Evolutionary conservation across 371 early-diverging fungal genomes (phyloP).

Genomic region (Mucor indicus): DNA sequence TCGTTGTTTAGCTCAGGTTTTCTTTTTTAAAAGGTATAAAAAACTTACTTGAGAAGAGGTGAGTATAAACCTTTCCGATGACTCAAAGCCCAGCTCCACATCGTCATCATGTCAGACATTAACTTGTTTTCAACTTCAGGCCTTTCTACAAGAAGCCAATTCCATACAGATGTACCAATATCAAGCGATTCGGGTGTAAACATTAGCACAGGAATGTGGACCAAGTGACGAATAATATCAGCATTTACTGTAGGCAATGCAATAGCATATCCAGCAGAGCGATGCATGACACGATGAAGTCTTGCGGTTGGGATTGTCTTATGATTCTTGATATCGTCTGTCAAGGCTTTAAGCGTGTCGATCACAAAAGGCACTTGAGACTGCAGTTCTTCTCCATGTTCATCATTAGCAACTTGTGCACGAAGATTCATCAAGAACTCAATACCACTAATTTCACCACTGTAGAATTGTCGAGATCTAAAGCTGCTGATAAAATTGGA

Average conservation of each 20-base stretch:
- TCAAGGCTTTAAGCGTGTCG: slow-evolving; percentile 29
- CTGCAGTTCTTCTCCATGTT: slow-evolving; percentile 11
- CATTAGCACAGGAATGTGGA: slow-evolving; percentile 83
- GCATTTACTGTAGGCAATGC: slow-evolving; percentile 48
- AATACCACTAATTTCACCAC: slow-evolving; percentile 61
- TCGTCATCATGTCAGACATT: slow-evolving; percentile 75
- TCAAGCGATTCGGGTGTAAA: slow-evolving; percentile 80
- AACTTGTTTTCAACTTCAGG: slow-evolving; percentile 72
- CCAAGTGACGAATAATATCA: slow-evolving; percentile 75
- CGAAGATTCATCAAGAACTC: slow-evolving; percentile 28
- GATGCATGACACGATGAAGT: slow-evolving; percentile 45
- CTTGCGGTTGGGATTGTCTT: slow-evolving; percentile 44
- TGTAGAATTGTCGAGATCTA: slow-evolving; percentile 52
- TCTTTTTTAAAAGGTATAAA: background rate
- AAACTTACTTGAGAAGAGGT: slow-evolving; percentile 35
- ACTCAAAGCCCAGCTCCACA: slow-evolving; percentile 84
- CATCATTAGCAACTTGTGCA: slow-evolving; percentile 10
- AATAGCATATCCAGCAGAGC: slow-evolving; percentile 12
- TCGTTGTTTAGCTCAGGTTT: too few species aligned
- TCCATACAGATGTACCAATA: slow-evolving; percentile 82
- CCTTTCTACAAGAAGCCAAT: slow-evolving; percentile 78
- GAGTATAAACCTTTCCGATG: slow-evolving; percentile 79
- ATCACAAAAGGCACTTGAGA: slow-evolving; percentile 44
- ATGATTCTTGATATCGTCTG: slow-evolving; percentile 43
- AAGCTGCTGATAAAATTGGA: slow-evolving; percentile 63